Evolutionary conservation across 306 rosid species (phyloP), one percentile per base, ranked within the genome.

Genomic region (Castanopsis chinensis): DNA sequence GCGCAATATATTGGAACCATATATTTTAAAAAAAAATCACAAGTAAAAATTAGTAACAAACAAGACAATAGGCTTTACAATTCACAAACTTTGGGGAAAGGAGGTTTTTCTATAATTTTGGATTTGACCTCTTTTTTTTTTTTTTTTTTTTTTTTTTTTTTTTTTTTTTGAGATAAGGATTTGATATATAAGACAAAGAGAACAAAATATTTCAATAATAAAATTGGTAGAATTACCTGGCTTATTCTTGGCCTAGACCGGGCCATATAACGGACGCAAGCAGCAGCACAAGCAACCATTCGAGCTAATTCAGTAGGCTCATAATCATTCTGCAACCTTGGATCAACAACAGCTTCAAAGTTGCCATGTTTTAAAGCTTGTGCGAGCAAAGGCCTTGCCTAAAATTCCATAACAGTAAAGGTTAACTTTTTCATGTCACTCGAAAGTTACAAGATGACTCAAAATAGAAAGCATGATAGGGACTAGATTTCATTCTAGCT

Each of bases 321-420:
- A 54, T 89, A 91, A 49, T 87, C 78, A 45, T 83, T 83, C 71
- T 83, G 84, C 86, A 89, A 77, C 84, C 74, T 80, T 37, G 79
- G 80, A 70, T 89, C 96, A 74, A 70, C 84, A 83, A 89, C 79
- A 71, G 64, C 84, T 56, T 75, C 84, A 6, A 91, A 81, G 77
- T 81, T 84, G 19, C 89, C 88, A 33, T 60, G 72, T 78, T 84
- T 88, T 75, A 86, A 49, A 75, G 88, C 91, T 81, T 87, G 84
- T 4, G 71, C 67, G 10, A 89, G 91, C 80, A 91, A 83, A 75
- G 96, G 96, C 80, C 91, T 87, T n/a, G 93, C 93, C 96, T 91
- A 76, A 54, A 78, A 85, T 80, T 84, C 73, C 55, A 56, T 45
- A 68, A 52, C 71, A 80, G 5, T 4, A 2, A 45, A 32, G 15